Base-by-base conservation (phyloP, 2,329 filamentous ascomycete species). In the Colletotrichum sojae region DNA sequence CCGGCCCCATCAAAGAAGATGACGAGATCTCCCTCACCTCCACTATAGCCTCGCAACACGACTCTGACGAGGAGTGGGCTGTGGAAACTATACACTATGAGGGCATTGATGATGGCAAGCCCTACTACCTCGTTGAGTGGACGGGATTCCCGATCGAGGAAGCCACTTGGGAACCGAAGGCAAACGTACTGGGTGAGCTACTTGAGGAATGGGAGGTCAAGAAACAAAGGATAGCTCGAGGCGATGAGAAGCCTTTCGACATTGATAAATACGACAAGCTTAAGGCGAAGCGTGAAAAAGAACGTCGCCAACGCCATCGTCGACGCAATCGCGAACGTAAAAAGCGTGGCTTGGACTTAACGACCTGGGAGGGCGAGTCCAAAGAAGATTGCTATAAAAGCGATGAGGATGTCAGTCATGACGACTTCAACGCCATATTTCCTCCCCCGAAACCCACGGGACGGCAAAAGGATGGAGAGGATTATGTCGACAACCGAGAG, bases 131-230 rank as follows among this genome's bases (percentile, higher is more conserved):
- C 4, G 74, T 83, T 12, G 71, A 78, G 62, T 84, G 82, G 82
- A 74, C 77, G 20, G 77, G 76, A 2, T 83, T 74, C 54, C 71
- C 74, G 1, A 73, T 83, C 0, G 68, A 72, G 36, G 75, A 78
- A n/a, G 79, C 79, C 53, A 79, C 78, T 3, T 90, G 87, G 87
- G 87, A 90, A 71, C 85, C 87, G 0, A 71, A 75, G 10, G 75
- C 80, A 5, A 78, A 87, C 63, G 74, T 89, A 4, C 77, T 77
- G 0, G 70, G 76, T 2, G 77, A 78, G 0, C 75, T 88, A 5
- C 73, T 83, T 2, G 67, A 74, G 0, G 74, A 80, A 3, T 89
- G 87, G 87, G 75, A 80, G 56, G 74, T 78, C 27, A 79, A 75
- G 5, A 84, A 84, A 71, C 72, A 74, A n/a, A 75, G 76, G 6